Evolutionary conservation across 352 stramenopile genomes (phyloP).

Genomic region (Pythium graminicola): DNA sequence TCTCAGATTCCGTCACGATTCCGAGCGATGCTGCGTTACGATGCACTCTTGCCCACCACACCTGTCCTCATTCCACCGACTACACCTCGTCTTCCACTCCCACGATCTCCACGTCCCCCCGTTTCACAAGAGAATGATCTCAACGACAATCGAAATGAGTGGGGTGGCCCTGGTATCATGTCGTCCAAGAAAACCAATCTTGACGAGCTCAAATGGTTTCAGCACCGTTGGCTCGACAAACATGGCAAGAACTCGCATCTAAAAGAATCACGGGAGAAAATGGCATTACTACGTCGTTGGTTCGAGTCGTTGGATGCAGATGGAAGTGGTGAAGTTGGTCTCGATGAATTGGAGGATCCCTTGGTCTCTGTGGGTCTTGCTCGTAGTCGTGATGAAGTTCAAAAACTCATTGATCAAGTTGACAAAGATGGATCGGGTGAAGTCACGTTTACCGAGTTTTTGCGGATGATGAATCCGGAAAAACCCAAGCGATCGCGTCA

Average conservation of each 20-base stretch:
- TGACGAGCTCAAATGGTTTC: conserved; percentile 66
- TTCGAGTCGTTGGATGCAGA: conserved; percentile 86
- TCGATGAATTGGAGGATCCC: conserved; percentile 83
- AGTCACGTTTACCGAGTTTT: conserved; percentile 70
- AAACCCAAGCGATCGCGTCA: conserved; percentile 32
- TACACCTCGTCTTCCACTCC: background rate
- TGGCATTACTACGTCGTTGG: conserved; percentile 68
- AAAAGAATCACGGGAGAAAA: conserved; percentile 60
- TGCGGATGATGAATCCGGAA: conserved; percentile 60
- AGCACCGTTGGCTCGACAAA: conserved; percentile 71
- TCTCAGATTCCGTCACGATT: conserved; percentile 39
- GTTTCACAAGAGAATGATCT: background rate
- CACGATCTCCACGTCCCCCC: background rate
- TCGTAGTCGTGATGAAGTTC: conserved; percentile 62
- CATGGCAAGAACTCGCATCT: conserved; percentile 65
- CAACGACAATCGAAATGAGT: conserved; percentile 4
- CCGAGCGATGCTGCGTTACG: conserved; percentile 23
- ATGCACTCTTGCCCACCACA: conserved; percentile 10
- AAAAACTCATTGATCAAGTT: conserved; percentile 62
- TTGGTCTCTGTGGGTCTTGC: conserved; percentile 83
- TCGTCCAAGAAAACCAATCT: conserved; percentile 30
- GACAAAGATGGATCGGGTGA: conserved; percentile 56
- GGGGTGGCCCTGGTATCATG: background rate
- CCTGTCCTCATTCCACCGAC: background rate
- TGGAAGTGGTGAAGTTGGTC: conserved; percentile 66